Percentiles rank a stretch among this genome's conserved stretches.
Conservation (phyloP, 1,284 basidiomycete species). For the Austropuccinia psidii region DNA sequence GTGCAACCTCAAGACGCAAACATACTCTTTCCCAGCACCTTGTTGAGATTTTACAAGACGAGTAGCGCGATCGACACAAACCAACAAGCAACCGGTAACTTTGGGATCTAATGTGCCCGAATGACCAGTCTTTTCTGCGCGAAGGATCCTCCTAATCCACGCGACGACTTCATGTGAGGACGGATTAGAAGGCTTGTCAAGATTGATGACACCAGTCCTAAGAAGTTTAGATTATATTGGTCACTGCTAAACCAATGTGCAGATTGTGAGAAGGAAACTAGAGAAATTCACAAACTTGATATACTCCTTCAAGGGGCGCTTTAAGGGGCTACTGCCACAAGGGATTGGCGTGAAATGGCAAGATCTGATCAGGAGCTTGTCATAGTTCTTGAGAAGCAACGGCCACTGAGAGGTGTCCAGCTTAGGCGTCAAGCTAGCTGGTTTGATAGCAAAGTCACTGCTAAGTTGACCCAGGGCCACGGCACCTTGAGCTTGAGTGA, state of each 20-base stretch:
- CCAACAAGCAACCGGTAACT: conserved; percentile 96
- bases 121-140: conserved; percentile 97
- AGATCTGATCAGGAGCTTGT: conserved; percentile 61
- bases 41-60: conserved; percentile 98
- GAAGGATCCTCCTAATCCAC: conserved; percentile 90
- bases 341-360: conserved; percentile 98
- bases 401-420: conserved; percentile 94
- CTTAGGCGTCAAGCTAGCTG: conserved; percentile 47
- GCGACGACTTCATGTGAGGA: conserved; percentile 99
- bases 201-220: conserved; percentile 94
- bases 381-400: conserved; percentile 95
- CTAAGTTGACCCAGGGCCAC: conserved; percentile 40
- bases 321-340: conserved; percentile 40
- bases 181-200: conserved; percentile 99
- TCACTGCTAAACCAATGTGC: conserved; percentile 67
- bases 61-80: conserved; percentile 99
- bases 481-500: conserved; percentile 27
- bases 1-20: conserved; percentile 90
- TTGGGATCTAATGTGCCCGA: conserved; percentile 97
- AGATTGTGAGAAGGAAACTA: background rate
- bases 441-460: conserved; percentile 50
- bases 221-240: conserved; percentile 59
- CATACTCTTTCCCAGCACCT: conserved; percentile 97
- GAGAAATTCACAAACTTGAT: conserved; percentile 13
- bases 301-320: conserved; percentile 28